A percentile compares a stretch with the other conserved stretches of the same genome.
These are phyloP conservation scores for Simmondsia chinensis DNA, from an alignment of 148 eudicot genomes.

Conservation along the genomic window DNA sequence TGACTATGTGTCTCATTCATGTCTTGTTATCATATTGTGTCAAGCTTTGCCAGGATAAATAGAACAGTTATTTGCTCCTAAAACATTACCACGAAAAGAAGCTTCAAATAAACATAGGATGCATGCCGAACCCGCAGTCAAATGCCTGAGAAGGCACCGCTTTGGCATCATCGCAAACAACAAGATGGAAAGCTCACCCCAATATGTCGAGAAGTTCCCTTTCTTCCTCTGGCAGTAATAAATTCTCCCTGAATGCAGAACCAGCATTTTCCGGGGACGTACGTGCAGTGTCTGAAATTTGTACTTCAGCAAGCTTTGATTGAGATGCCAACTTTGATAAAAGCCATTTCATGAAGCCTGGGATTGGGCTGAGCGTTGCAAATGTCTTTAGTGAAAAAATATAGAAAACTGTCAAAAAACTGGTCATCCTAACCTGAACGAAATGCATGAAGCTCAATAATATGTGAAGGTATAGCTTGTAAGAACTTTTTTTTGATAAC, in stretches of 20 bases:
- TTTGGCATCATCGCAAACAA: background rate
- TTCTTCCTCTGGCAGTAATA: conserved; percentile 64
- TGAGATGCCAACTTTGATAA: conserved; percentile 74
- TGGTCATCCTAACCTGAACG: too few species aligned
- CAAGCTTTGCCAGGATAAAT: too few species aligned
- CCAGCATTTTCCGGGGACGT: conserved; percentile 27
- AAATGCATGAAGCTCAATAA: too few species aligned
- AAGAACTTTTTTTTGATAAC: too few species aligned
- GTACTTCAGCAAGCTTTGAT: conserved; percentile 31
- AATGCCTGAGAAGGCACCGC: background rate
- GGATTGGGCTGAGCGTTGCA: conserved; percentile 95
- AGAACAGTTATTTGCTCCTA: too few species aligned
- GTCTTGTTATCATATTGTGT: too few species aligned
- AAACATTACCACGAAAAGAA: too few species aligned
- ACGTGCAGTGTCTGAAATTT: conserved; percentile 13
- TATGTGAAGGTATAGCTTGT: too few species aligned
- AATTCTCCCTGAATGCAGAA: conserved; percentile 60
- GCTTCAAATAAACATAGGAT: too few species aligned
- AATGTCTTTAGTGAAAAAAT: conserved; percentile 40
- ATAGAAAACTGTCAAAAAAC: conserved; percentile 3
- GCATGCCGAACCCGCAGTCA: background rate
- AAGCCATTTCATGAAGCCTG: conserved; percentile 93
- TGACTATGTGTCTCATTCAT: too few species aligned
- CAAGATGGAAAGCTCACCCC: conserved; percentile 33
- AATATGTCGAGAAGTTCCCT: conserved; percentile 44